Percentiles rank a stretch among this genome's conserved stretches.
These are phyloP conservation scores for Fraxinus greggii DNA, from an alignment of 305 asterid species.

Conservation along the genomic window DNA sequence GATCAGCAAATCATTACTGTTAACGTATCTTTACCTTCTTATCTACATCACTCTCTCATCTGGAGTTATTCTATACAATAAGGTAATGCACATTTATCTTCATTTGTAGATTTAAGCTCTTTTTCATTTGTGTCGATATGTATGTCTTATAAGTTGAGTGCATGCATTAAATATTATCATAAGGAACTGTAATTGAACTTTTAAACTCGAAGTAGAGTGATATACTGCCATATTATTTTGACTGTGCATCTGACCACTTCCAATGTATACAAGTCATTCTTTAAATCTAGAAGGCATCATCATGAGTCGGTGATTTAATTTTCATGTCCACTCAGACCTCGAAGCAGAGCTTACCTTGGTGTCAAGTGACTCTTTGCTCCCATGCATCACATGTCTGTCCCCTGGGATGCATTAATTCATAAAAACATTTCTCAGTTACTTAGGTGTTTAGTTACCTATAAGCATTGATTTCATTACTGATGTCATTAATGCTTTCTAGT, in stretches of 20 bases:
- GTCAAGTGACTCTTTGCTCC: not conserved
- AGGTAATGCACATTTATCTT: slow-evolving; percentile 22
- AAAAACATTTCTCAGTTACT: not conserved
- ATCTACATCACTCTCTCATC: slow-evolving; percentile 37
- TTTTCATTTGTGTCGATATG: not conserved
- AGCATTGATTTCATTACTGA: not conserved
- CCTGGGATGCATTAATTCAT: not conserved
- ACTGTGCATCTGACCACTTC: not conserved
- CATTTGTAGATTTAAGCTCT: not conserved
- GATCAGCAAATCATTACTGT: slow-evolving; percentile 31
- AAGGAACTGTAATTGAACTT: not conserved
- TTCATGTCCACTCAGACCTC: not conserved
- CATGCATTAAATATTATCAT: not conserved
- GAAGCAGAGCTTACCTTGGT: not conserved
- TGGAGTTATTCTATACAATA: slow-evolving; percentile 38
- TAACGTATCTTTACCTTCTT: slow-evolving; percentile 38
- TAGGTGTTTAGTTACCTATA: not conserved
- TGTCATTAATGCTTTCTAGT: slow-evolving; percentile 2
- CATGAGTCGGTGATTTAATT: not conserved
- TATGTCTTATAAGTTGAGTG: not conserved
- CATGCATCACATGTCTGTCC: not conserved
- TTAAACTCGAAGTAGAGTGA: not conserved
- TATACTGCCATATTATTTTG: not conserved
- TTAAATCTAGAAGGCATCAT: not conserved
- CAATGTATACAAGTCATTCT: not conserved